Evolutionary conservation across 192 early-diverging fungal species (phyloP).

Genomic region (Linderina pennispora): DNA sequence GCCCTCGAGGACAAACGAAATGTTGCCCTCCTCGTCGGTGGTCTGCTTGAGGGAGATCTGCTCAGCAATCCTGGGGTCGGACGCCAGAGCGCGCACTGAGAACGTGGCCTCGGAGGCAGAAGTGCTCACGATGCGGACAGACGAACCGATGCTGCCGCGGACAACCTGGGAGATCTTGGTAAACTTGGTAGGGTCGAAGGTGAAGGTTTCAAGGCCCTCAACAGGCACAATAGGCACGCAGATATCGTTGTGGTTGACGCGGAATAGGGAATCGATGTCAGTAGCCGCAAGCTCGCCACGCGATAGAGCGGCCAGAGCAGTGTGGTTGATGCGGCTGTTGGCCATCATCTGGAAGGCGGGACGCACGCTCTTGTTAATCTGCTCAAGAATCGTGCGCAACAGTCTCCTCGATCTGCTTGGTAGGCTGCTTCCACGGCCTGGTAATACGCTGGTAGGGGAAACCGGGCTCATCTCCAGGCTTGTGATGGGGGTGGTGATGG

Average conservation of each 20-base stretch:
- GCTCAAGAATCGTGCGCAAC: too few relatives aligned
- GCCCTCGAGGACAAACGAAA: slow-evolving; percentile 30
- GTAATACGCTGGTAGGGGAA: background rate
- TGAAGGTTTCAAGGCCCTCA: slow-evolving; percentile 14
- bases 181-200: slow-evolving; percentile 24
- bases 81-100: slow-evolving; percentile 23
- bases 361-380: background rate
- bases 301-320: slow-evolving; percentile 17
- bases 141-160: slow-evolving; percentile 28
- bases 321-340: slow-evolving; percentile 17
- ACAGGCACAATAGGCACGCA: slow-evolving; percentile 36
- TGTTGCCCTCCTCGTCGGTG: slow-evolving; percentile 22
- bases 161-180: slow-evolving; percentile 32
- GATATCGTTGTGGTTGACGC: slow-evolving; percentile 5
- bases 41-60: slow-evolving; percentile 23
- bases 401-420: too few relatives aligned
- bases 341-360: background rate
- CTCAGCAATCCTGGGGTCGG: slow-evolving; percentile 29
- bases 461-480: background rate
- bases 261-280: slow-evolving; percentile 10
- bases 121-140: slow-evolving; percentile 25
- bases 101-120: slow-evolving; percentile 22
- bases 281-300: slow-evolving; percentile 17
- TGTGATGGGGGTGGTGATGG: background rate
- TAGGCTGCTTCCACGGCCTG: too few relatives aligned